Evolutionary conservation across 2,329 filamentous ascomycete species (phyloP).

Genomic region (Lecanicillium sp.): DNA sequence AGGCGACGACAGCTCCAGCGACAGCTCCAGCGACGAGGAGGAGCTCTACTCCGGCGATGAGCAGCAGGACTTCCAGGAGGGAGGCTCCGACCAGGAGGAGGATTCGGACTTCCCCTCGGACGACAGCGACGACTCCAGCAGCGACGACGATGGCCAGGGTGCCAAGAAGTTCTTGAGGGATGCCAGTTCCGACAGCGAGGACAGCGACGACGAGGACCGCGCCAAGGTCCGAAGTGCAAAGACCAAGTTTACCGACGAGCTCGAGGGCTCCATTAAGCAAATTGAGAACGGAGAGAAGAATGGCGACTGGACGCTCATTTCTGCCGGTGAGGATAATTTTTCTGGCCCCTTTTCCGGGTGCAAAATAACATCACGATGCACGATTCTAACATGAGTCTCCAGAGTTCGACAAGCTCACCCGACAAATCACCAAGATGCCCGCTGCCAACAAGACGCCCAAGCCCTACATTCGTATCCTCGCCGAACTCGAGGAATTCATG

Average conservation of each 20-base stretch:
- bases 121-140: slow-evolving; percentile 50
- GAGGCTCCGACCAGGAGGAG: slow-evolving; percentile 47
- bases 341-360: not conserved
- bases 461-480: slow-evolving; percentile 84
- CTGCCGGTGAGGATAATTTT: slow-evolving; percentile 57
- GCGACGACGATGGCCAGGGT: slow-evolving; percentile 63
- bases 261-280: slow-evolving; percentile 79
- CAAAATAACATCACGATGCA: not conserved
- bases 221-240: slow-evolving; percentile 95
- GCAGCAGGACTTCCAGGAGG: slow-evolving; percentile 53
- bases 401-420: slow-evolving; percentile 95
- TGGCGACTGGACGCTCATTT: slow-evolving; percentile 92
- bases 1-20: slow-evolving; percentile 86
- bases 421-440: slow-evolving; percentile 73
- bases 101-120: slow-evolving; percentile 38
- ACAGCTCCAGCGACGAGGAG: slow-evolving; percentile 94
- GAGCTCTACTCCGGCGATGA: slow-evolving; percentile 81
- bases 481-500: slow-evolving; percentile 90
- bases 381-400: slow-evolving; percentile 19
- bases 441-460: slow-evolving; percentile 77
- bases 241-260: slow-evolving; percentile 91
- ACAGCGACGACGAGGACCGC: slow-evolving; percentile 79
- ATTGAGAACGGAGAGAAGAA: slow-evolving; percentile 98
- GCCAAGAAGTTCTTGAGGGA: slow-evolving; percentile 79
- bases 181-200: slow-evolving; percentile 66